A percentile compares a stretch with the other conserved stretches of the same genome.
phyloP scores from a whole-genome alignment of 192 early-diverging fungal genomes.

The Umbelopsis vinacea region DNA sequence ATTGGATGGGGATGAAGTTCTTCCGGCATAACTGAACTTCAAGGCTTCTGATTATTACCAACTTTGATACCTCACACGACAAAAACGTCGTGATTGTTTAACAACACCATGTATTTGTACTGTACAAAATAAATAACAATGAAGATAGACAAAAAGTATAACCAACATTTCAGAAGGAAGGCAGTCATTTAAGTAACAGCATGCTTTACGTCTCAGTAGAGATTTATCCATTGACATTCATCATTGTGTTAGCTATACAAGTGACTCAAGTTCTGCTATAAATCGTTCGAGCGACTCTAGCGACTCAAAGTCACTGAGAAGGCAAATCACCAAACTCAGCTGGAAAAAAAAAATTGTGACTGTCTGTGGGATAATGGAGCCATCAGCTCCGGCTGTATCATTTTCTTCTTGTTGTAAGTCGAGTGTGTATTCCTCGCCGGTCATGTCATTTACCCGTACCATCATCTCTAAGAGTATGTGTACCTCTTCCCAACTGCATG shows the following conservation, averaged over 20 bases:
- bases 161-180: conserved; percentile 17
- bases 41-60: too few species aligned
- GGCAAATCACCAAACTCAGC: neutral
- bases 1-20: conserved; percentile 96
- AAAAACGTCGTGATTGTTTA: too few species aligned
- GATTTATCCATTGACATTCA: conserved; percentile 22
- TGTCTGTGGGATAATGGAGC: too few species aligned
- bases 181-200: conserved; percentile 22
- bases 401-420: too few species aligned
- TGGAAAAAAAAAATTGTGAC: neutral
- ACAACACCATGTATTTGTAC: neutral
- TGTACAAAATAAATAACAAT: neutral
- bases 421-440: too few species aligned
- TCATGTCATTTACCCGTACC: too few species aligned
- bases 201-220: conserved; percentile 19
- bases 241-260: conserved; percentile 1
- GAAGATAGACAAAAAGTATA: neutral
- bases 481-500: too few species aligned
- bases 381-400: too few species aligned
- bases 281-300: conserved; percentile 3
- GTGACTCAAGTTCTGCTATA: neutral
- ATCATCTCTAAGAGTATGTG: too few species aligned
- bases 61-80: too few species aligned
- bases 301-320: neutral
- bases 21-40: conserved; percentile 78